Evolutionary conservation across 768 basidiomycete species (phyloP).

Genomic region (Termitomyces sp.): DNA sequence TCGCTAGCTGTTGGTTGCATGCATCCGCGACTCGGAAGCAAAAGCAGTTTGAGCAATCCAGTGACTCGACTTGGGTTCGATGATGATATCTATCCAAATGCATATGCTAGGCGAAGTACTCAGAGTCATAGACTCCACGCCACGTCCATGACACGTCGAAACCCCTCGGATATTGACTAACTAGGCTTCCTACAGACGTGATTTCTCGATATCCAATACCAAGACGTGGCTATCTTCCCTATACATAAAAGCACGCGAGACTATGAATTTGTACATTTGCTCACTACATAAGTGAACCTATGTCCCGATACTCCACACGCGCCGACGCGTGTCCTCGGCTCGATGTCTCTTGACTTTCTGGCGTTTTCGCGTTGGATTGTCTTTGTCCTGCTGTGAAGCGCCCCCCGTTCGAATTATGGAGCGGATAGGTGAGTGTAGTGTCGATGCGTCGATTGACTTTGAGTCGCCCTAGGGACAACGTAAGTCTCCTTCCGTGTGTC

Average conservation of each 20-base stretch:
- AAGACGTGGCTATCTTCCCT: too few species aligned
- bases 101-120: too few species aligned
- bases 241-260: neutral
- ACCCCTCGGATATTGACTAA: neutral
- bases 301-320: slow-evolving; percentile 11
- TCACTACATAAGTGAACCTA: too few species aligned
- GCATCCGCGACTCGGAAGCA: too few species aligned
- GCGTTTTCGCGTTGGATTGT: slow-evolving; percentile 57
- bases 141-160: slow-evolving; percentile 7
- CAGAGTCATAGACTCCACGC: too few species aligned
- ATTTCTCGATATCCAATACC: neutral
- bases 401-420: too few species aligned
- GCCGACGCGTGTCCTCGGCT: slow-evolving; percentile 21
- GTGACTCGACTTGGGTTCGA: neutral
- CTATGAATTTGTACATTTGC: neutral
- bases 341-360: slow-evolving; percentile 42
- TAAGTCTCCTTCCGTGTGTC: slow-evolving; percentile 21
- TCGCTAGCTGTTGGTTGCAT: too few species aligned
- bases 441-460: too few species aligned
- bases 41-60: too few species aligned
- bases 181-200: neutral
- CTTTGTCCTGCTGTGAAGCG: slow-evolving; percentile 57
- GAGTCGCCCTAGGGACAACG: slow-evolving; percentile 71
- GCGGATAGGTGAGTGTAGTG: too few species aligned
- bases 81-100: too few species aligned